Percentiles rank a stretch among this genome's conserved stretches.
Evolutionary conservation across 805 yeast genomes (phyloP).

Genomic region (Blastobotrys terrestris): DNA sequence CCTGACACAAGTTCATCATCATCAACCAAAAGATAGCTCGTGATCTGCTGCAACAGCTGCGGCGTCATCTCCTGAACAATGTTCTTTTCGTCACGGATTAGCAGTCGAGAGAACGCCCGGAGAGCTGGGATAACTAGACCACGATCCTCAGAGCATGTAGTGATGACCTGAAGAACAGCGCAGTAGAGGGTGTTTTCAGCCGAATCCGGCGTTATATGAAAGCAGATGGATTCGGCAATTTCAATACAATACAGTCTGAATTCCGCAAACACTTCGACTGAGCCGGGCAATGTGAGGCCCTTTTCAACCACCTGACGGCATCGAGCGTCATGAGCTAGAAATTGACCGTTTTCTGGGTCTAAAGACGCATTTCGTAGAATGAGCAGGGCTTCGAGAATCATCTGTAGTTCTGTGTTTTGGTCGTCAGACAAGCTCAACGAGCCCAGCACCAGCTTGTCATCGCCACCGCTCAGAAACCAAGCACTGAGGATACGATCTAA

Average conservation of each 20-base stretch:
- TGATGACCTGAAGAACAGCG: constrained; percentile 45
- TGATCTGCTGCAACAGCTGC: constrained; percentile 45
- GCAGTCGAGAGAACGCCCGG: constrained; percentile 71
- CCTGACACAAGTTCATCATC: constrained; percentile 69
- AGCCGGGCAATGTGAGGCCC: constrained; percentile 30
- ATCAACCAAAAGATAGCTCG: constrained; percentile 52
- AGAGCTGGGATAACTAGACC: constrained; percentile 60
- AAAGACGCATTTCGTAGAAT: constrained; percentile 77
- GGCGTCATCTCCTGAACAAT: constrained; percentile 45
- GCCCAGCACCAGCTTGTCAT: constrained; percentile 8
- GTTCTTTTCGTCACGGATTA: constrained; percentile 56
- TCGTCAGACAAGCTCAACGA: constrained; percentile 6
- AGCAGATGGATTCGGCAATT: constrained; percentile 74
- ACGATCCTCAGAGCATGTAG: constrained; percentile 56
- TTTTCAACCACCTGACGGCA: constrained; percentile 44
- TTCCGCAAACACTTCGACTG: constrained; percentile 43
- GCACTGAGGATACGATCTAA: constrained; percentile 37
- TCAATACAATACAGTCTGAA: constrained; percentile 64
- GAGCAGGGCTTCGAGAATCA: constrained; percentile 47
- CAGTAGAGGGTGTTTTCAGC: constrained; percentile 64
- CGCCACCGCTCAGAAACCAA: background rate
- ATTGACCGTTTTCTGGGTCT: constrained; percentile 75
- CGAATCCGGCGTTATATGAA: constrained; percentile 71
- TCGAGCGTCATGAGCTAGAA: constrained; percentile 44
- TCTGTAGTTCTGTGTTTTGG: constrained; percentile 23